Base-by-base conservation (phyloP, 805 yeast species). In the Priceomyces castillae region DNA sequence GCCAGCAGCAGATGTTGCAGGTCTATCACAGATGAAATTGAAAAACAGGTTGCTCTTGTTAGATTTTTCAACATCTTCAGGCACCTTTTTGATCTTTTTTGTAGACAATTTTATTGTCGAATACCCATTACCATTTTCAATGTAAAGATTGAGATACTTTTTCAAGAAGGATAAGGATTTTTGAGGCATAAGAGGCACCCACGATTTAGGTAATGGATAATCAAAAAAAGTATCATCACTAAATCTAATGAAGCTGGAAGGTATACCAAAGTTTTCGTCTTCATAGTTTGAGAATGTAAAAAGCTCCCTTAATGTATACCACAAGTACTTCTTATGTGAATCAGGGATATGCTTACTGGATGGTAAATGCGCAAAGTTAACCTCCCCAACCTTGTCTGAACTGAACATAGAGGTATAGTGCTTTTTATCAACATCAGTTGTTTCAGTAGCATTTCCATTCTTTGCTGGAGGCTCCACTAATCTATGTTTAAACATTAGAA, bases 11-110 rank as follows among this genome's bases (percentile, higher is more conserved):
- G 65, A 54, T 14, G 50, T 46, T 4, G 71, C 57, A 3, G 65
- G 62, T 40, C 62, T 61, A 43, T 71, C 68, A 11, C 71, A 49
- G 18, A 71, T 61, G 48, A 71, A 71, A 50, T 71, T 71, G 50
- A 51, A 62, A 50, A 55, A 67, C 22, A 57, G 53, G 9, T 22
- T 22, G 18, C 48, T 47, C 30, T 44, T 48, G 7, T 33, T 34
- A 18, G 23, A 11, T 18, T 41, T 34, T 22, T 36, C 41, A 25
- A 14, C 31, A 37, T 37, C 28, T 3, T 25, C 16, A 5, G 41
- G 31, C 3, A 36, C 12, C 16, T 34, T 25, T 16, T 39, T 34
- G 10, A 22, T 30, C 22, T 30, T 33, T 6, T 33, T 12, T 7
- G 50, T 46, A 1, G 52, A 49, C 37, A 69, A 50, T n/a, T 52